Evolutionary conservation across 176 grass and related monocot species (phyloP), one percentile per base, ranked within the genome.

Genomic region (Aegilops sharonensis): DNA sequence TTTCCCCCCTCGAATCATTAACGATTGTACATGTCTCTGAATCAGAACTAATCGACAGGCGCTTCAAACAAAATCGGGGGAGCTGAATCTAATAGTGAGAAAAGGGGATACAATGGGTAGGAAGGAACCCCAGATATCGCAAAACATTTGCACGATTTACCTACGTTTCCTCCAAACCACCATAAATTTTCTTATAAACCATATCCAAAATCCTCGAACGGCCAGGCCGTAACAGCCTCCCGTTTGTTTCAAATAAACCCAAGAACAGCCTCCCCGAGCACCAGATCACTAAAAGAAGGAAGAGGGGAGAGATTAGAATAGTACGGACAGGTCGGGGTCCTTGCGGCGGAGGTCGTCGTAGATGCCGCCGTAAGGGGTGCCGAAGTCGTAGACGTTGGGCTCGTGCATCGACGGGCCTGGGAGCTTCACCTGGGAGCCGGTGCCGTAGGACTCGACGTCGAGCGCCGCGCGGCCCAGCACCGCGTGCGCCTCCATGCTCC

Each of bases 401-500:
- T 98, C 93, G 62, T 94, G 93, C 70, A 95, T 78, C 25, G 96
- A 98, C 0, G 93, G 96, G 0, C 92, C 93, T 25, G 93, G 93
- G 75, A 98, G 92, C 88, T 95, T 98, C 73, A 94, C 93, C 66
- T 98, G 88, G 59, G 90, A 86, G 40, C 97, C 97, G 54, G 92
- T 98, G 40, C 96, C 96, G 79, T 98, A 98, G 76, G 96, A 98
- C 14, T 80, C 60, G 18, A 98, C 93, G 75, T 98, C 96, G 34
- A 98, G 85, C 9, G 90, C 93, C 23, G 91, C 93, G 57, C 93
- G 93, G 40, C 92, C 89, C 31, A 98, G 88, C 85, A 88, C 84
- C 35, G 84, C 90, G 91, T 98, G 93, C 67, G 95, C 93, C 81
- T 95, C 95, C 95, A 98, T 98, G 95, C 95, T 98, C 64, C 95